These are phyloP conservation scores for Cnidoscolus chayamansa DNA, from an alignment of 441 rosid species.

Conservation along the genomic window DNA sequence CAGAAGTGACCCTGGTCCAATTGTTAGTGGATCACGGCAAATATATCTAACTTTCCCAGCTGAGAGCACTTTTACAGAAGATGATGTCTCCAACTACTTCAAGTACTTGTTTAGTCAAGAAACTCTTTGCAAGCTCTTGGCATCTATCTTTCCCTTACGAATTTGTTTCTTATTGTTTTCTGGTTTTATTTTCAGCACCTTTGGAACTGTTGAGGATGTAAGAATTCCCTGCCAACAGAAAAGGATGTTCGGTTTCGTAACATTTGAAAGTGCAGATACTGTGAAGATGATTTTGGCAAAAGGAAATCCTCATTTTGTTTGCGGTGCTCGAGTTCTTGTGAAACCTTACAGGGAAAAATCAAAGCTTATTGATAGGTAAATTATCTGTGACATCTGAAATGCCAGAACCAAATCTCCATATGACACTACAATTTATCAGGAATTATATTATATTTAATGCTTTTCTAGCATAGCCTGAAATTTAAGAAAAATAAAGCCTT, in stretches of 20 bases:
- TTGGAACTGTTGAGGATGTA: conserved; percentile 67
- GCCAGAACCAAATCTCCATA: not conserved
- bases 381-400: not conserved
- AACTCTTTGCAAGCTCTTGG: not conserved
- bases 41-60: conserved; percentile 69
- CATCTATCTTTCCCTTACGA: conserved; percentile 1
- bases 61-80: conserved; percentile 65
- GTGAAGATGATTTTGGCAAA: conserved; percentile 55
- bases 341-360: conserved; percentile 73
- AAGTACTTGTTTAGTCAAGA: conserved; percentile 32
- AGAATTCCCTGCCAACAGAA: conserved; percentile 69
- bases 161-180: conserved; percentile 7
- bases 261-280: conserved; percentile 59
- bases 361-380: conserved; percentile 53
- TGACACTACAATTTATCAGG: not conserved
- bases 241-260: conserved; percentile 73
- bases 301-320: conserved; percentile 70
- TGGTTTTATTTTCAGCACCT: conserved; percentile 36
- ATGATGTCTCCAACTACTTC: conserved; percentile 67
- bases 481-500: not conserved
- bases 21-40: conserved; percentile 52
- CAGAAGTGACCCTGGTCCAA: conserved; percentile 47
- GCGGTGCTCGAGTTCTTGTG: conserved; percentile 66
- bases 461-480: not conserved
- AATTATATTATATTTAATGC: no score